Evolutionary conservation across 257 asterid genomes (phyloP).

Genomic region (Scutellaria minor): DNA sequence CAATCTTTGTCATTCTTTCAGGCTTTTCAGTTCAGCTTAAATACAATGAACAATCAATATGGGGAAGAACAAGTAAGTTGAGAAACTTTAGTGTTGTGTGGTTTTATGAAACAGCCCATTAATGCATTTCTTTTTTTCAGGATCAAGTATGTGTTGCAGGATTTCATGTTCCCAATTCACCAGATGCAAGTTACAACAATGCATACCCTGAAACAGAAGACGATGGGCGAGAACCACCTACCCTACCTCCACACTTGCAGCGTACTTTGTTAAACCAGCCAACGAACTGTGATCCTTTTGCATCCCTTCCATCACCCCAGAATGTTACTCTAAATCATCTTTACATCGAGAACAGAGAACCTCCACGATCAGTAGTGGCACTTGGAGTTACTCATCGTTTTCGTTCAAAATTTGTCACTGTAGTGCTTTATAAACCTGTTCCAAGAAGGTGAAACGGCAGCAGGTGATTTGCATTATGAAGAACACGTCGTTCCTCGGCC

Average conservation of each 20-base stretch:
- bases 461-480: slow-evolving; percentile 34
- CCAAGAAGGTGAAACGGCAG: slow-evolving; percentile 61
- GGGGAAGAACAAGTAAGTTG: slow-evolving; percentile 64
- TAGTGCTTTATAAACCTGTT: slow-evolving; percentile 92
- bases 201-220: slow-evolving; percentile 67
- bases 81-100: not conserved
- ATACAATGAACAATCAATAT: slow-evolving; percentile 57
- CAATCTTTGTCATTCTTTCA: slow-evolving; percentile 30
- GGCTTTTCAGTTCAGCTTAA: slow-evolving; percentile 35
- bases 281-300: slow-evolving; percentile 47
- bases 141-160: slow-evolving; percentile 79
- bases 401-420: slow-evolving; percentile 82
- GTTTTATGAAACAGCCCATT: not conserved
- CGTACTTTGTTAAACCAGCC: slow-evolving; percentile 67
- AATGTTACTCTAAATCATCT: slow-evolving; percentile 83
- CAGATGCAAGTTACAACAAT: slow-evolving; percentile 82
- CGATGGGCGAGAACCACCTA: slow-evolving; percentile 81
- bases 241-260: slow-evolving; percentile 72
- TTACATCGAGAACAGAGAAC: slow-evolving; percentile 75
- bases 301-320: slow-evolving; percentile 61
- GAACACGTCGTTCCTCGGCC: not conserved
- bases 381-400: slow-evolving; percentile 91
- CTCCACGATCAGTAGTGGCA: slow-evolving; percentile 71
- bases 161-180: slow-evolving; percentile 81
- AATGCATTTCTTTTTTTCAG: slow-evolving; percentile 40